These are phyloP conservation scores for Magnusiomyces suaveolens DNA, from an alignment of 1,139 yeast genomes.

Conservation along the genomic window DNA sequence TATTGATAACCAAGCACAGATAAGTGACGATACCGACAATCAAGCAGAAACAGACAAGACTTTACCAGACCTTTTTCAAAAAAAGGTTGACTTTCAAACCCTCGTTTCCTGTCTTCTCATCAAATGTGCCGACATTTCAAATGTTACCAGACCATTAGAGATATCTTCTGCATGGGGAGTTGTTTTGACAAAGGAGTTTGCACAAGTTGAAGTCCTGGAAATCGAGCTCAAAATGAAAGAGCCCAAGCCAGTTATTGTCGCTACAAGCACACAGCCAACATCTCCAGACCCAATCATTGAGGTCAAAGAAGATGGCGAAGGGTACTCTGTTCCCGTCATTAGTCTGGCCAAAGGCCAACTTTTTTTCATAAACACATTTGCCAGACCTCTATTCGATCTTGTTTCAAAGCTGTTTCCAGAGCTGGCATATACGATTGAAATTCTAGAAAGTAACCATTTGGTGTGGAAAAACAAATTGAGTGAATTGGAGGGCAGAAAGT, in stretches of 20 bases:
- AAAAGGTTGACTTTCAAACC: conserved; percentile 8
- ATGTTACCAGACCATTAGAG: conserved; percentile 70
- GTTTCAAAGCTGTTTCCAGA: conserved; percentile 39
- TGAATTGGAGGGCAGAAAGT: background rate
- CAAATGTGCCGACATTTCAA: conserved; percentile 91
- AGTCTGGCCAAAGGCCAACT: conserved; percentile 65
- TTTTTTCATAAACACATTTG: conserved; percentile 76
- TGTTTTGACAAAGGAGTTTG: conserved; percentile 65
- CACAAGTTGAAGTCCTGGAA: conserved; percentile 54
- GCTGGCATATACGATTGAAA: conserved; percentile 32
- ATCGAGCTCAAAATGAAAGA: conserved; percentile 24
- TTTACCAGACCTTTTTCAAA: background rate
- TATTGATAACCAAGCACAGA: background rate
- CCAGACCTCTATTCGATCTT: conserved; percentile 60
- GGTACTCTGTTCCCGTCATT: conserved; percentile 20
- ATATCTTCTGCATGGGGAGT: conserved; percentile 83
- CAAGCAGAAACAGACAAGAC: background rate
- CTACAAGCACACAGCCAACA: background rate
- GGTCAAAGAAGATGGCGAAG: conserved; percentile 4
- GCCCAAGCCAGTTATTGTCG: too few species aligned
- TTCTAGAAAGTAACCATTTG: conserved; percentile 38
- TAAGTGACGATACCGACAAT: background rate
- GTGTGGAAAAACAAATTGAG: conserved; percentile 32
- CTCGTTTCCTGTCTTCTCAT: conserved; percentile 60
- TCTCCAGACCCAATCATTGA: background rate